Base-by-base conservation (phyloP, 768 basidiomycete species). In the Mycena indigotica region DNA sequence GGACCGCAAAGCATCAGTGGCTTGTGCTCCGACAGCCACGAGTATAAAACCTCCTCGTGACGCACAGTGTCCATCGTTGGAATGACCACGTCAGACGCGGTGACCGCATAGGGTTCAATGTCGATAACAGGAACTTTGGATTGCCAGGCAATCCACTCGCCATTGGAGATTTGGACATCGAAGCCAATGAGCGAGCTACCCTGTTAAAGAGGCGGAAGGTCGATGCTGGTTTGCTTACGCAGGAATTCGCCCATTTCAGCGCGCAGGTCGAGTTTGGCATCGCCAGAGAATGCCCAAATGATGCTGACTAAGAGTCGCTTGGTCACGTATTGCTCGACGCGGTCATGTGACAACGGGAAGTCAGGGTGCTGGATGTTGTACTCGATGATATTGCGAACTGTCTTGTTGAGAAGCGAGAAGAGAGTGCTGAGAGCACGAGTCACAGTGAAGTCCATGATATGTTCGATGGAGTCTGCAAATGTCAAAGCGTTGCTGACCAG, bases 51-150 rank as follows among this genome's bases (percentile, higher is more conserved):
- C 69, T 98, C 96, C 71, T 99, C 97, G 70, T 99, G 97, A 41
- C 97, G 92, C 24, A 98, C 90, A 3, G 97, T 99, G 67, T 99
- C 97, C 80, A 98, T 88, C 3, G 97, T 99, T 2, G 97, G 97
- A 29, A 99, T 94, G 64, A 99, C 97, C 4, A 98, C 86, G 69
- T 99, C 97, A 8, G 97, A 85, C 5, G 96, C 92, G 3, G 95
- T 96, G 62, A 99, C 93, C 1, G 91, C 86, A 67, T 98, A 96
- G 0, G 97, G 88, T 66, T 99, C 97, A 60, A 99, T 95, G 69
- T 99, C 97, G 62, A 99, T 93, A 32, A 86, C 85, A 0, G 97
- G 97, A 0, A 99, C 97, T 62, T 88, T 83, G 6, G 88, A 83
- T 65, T 94, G 90, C 97, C 97, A 99, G 15, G 89, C 77, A 21